These are phyloP conservation scores for Alternaria infectoria DNA, from an alignment of 2,329 filamentous ascomycete genomes.

Conservation along the genomic window DNA sequence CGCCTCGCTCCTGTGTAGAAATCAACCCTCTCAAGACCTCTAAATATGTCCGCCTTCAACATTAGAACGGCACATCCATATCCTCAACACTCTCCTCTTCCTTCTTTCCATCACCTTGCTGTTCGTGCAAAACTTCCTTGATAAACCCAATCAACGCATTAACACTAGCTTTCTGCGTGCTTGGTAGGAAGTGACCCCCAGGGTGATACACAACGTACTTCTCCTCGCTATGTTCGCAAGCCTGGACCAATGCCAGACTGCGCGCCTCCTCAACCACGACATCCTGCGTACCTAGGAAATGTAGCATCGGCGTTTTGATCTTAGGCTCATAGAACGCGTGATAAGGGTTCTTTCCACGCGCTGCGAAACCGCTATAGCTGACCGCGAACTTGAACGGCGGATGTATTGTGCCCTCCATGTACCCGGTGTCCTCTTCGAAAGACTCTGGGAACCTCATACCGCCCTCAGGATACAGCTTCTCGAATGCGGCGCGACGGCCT, in stretches of 20 bases:
- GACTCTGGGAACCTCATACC: constrained; percentile 61
- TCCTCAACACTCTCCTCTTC: constrained; percentile 67
- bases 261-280: constrained; percentile 83
- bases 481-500: constrained; percentile 57
- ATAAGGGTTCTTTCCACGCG: constrained; percentile 65
- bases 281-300: constrained; percentile 84
- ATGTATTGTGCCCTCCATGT: constrained; percentile 50
- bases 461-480: constrained; percentile 42
- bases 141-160: constrained; percentile 78
- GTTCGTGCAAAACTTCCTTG: constrained; percentile 56
- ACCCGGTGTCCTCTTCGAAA: constrained; percentile 41
- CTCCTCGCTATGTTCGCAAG: constrained; percentile 61
- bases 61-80: constrained; percentile 71
- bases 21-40: not conserved
- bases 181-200: constrained; percentile 88
- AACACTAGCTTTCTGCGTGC: constrained; percentile 76
- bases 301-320: constrained; percentile 78
- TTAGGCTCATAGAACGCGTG: constrained; percentile 75
- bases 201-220: constrained; percentile 72
- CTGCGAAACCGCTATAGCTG: constrained; percentile 78
- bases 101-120: constrained; percentile 34
- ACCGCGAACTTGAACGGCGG: constrained; percentile 72
- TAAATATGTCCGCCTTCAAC: not conserved
- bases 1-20: not conserved
- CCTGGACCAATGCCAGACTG: constrained; percentile 70